A percentile compares a stretch with the other conserved stretches of the same genome.
phyloP scores from a whole-genome alignment of 129 eudicot species.

The Mikania micrantha region DNA sequence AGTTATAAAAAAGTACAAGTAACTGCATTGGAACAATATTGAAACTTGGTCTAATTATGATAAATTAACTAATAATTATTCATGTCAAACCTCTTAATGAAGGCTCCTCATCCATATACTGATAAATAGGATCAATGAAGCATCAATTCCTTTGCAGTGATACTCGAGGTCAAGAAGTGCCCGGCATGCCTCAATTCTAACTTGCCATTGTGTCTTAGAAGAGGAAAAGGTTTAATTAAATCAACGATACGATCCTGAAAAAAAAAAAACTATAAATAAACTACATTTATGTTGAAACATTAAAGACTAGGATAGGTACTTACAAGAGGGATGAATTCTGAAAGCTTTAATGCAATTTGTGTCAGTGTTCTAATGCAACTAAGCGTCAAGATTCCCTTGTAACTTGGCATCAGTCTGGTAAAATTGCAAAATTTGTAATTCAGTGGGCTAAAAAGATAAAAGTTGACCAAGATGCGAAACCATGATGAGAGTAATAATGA shows the following conservation, averaged over 20 bases:
- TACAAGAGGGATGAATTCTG: slow-evolving; percentile 75
- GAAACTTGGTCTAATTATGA: background rate
- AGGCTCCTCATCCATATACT: slow-evolving; percentile 56
- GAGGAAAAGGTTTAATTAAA: slow-evolving; percentile 56
- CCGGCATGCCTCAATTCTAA: slow-evolving; percentile 75
- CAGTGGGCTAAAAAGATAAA: slow-evolving; percentile 9
- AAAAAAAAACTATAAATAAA: background rate
- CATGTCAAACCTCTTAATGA: slow-evolving; percentile 63
- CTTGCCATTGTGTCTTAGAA: slow-evolving; percentile 51
- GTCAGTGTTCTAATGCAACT: slow-evolving; percentile 80
- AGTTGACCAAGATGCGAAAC: background rate
- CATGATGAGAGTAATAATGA: slow-evolving; percentile 15
- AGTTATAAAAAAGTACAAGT: too few species aligned
- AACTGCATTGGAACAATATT: too few species aligned
- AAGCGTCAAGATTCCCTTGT: slow-evolving; percentile 79
- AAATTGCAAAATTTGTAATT: slow-evolving; percentile 3
- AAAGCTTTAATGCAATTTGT: slow-evolving; percentile 73
- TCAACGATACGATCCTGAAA: slow-evolving; percentile 64
- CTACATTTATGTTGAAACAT: background rate
- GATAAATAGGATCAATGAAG: slow-evolving; percentile 59
- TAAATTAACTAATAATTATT: background rate
- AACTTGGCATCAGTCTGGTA: slow-evolving; percentile 87
- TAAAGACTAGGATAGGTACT: slow-evolving; percentile 2
- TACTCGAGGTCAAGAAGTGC: slow-evolving; percentile 89
- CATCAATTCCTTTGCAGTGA: slow-evolving; percentile 67